Conservation (phyloP, 1,284 basidiomycete species). For the Heliocybe sulcata region DNA sequence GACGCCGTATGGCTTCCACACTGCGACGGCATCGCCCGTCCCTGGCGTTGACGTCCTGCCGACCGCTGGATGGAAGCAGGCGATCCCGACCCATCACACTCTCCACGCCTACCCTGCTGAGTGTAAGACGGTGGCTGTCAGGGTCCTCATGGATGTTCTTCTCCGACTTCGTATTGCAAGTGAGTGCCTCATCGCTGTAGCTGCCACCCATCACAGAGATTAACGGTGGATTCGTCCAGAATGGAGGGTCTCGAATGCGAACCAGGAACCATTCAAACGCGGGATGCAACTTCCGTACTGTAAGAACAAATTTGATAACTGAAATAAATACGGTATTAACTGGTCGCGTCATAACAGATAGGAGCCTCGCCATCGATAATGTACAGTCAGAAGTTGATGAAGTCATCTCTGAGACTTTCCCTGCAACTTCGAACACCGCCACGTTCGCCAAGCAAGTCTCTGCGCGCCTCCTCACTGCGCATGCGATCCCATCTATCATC, state of each 20-base stretch:
- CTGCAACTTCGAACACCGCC: not conserved
- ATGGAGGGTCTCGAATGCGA: not conserved
- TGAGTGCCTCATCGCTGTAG: not conserved
- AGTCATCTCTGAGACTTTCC: not conserved
- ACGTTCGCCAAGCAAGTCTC: not conserved
- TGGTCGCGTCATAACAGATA: not conserved
- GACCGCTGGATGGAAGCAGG: not conserved
- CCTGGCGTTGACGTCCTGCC: not conserved
- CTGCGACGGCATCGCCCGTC: not conserved
- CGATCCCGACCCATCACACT: not conserved
- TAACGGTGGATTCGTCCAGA: not conserved
- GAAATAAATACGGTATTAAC: not conserved
- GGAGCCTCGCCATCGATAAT: not conserved
- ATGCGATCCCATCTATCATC: not conserved
- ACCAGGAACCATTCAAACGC: not conserved
- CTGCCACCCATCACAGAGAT: not conserved
- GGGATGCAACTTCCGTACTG: not conserved
- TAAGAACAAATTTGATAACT: not conserved
- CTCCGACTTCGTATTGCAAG: not conserved
- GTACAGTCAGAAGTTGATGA: not conserved
- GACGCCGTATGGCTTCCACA: not conserved
- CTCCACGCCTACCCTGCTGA: not conserved
- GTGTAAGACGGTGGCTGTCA: not conserved
- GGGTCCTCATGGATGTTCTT: not conserved
- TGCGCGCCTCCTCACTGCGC: not conserved